Base-by-base conservation (phyloP, 768 basidiomycete species). In the Mycena capillaripes region DNA sequence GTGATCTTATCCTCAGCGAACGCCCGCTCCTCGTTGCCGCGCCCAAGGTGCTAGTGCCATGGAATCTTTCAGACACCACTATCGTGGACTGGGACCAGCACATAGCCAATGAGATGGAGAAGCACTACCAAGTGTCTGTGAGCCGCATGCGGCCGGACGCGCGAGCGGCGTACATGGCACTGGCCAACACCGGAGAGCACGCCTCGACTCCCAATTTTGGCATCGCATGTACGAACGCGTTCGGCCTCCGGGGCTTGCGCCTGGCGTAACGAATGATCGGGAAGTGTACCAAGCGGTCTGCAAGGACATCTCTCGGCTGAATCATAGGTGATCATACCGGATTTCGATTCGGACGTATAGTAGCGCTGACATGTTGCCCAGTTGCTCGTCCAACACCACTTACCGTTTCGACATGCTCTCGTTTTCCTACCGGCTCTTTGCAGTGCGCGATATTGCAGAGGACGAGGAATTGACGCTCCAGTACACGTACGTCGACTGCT, bases 1-100 rank as follows among this genome's bases (percentile, higher is more conserved):
- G 81, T 53, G 82, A 83, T 10, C 70, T 83, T 19, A 81, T 86
- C 57, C 70, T 84, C 19, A 75, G 72, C 27, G 85, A 86, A 56
- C 82, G 85, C 5, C 84, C 84, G 2, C 75, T 85, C 50, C 71
- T 85, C 25, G 72, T 85, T 12, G 46, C 65, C 19, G 80, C 84
- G 4, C 65, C 55, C 30, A 73, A 66, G 9, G 69, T 71, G 36
- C 21, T 19, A 10, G 19, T 57, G 34, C 12, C 36, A 36, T 36
- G 36, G 36, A 6, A n/a, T n/a, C 30, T 9, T 25, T 2, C 23
- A 44, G 4, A 21, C n/a, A n/a, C n/a, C n/a, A n/a, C n/a, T n/a
- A n/a, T 34, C 27, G 30, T 12, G 10, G 44, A 59, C 12, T 36
- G 36, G 16, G 29, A 8, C 16, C 44, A 40, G 56, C 58, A 66